Conservation (phyloP, 73 alveolate genomes). For the Tetrahymena malaccensis region DNA sequence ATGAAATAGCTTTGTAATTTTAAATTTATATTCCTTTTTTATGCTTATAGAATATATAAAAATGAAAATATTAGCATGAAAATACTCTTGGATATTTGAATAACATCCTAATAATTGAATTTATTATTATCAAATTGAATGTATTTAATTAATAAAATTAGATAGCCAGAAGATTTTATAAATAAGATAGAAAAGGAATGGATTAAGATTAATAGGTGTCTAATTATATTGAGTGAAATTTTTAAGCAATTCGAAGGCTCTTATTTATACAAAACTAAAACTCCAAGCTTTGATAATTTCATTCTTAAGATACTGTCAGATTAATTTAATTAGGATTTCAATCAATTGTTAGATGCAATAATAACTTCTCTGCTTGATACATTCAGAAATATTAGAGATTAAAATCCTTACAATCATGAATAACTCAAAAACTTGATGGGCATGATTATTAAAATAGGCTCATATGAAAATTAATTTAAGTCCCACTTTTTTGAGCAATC, state of each 20-base stretch:
- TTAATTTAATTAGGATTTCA: not conserved
- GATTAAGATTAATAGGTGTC: not conserved
- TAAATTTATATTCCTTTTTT: not conserved
- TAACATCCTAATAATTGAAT: no score
- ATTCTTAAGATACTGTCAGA: not conserved
- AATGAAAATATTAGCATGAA: not conserved
- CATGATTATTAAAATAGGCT: not conserved
- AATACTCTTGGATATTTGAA: not conserved
- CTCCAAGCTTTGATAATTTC: not conserved
- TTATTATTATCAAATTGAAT: not conserved
- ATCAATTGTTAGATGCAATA: not conserved
- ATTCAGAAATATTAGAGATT: not conserved
- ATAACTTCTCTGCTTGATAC: not conserved
- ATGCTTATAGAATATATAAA: not conserved
- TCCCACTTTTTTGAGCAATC: not conserved
- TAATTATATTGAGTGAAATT: not conserved
- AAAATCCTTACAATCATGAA: not conserved
- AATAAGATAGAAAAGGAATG: not conserved
- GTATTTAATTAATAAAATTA: not conserved
- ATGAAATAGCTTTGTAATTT: not conserved
- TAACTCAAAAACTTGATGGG: not conserved
- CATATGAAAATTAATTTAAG: not conserved
- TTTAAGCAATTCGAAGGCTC: not conserved
- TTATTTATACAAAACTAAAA: not conserved
- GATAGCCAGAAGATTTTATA: not conserved